These are phyloP conservation scores for Giardia duodenalis DNA, from an alignment of 208 protist species.

Conservation along the genomic window DNA sequence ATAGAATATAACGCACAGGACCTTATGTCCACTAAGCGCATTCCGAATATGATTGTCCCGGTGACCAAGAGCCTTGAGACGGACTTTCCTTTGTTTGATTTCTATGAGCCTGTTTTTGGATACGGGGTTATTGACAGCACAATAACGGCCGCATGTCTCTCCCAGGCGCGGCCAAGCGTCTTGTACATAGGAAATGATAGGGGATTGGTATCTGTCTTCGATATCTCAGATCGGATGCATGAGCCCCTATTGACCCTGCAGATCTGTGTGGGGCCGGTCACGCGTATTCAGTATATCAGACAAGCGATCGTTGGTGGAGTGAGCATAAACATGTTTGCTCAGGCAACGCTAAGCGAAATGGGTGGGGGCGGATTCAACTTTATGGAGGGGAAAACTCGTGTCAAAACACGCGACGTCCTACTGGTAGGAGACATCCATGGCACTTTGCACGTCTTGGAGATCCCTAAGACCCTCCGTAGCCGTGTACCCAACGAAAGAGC, in stretches of 20 bases:
- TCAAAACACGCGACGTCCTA: not conserved
- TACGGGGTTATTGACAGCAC: not conserved
- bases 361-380: not conserved
- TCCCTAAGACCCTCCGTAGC: not conserved
- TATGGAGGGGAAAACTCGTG: not conserved
- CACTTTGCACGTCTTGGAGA: conserved; percentile 12
- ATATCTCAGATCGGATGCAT: conserved; percentile 14
- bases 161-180: not conserved
- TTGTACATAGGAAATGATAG: not conserved
- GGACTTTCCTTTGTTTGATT: conserved; percentile 21
- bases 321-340: not conserved
- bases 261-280: not conserved
- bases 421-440: conserved; percentile 13
- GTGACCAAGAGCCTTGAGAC: not conserved
- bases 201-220: conserved; percentile 4
- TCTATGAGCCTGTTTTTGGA: conserved; percentile 4
- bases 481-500: not conserved
- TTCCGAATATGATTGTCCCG: not conserved
- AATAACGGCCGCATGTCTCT: not conserved
- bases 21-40: not conserved
- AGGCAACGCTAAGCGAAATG: not conserved
- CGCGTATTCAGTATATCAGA: not conserved
- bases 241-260: not conserved
- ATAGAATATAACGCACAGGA: not conserved
- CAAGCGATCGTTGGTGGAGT: not conserved